A percentile compares a stretch with the other conserved stretches of the same genome.
These are phyloP conservation scores for Blastomyces emzantsi DNA, from an alignment of 2,329 filamentous ascomycete species.

Conservation along the genomic window DNA sequence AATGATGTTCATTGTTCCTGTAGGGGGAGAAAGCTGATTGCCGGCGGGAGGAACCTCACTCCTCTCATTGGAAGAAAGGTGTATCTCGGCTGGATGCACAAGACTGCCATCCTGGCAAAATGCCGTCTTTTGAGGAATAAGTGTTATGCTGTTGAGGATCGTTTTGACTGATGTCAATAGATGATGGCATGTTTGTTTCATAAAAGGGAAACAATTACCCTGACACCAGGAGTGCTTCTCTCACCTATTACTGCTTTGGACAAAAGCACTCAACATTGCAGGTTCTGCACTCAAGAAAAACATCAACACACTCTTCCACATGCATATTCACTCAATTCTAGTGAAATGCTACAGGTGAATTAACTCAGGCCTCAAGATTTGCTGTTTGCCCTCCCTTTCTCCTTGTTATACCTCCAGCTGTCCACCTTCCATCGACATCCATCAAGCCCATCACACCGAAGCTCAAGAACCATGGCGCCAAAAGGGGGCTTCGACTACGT, in stretches of 20 bases:
- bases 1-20: background rate
- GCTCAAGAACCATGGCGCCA: slow-evolving; percentile 11
- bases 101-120: background rate
- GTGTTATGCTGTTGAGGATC: background rate
- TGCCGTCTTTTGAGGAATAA: background rate
- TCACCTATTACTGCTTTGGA: background rate
- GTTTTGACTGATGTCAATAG: background rate
- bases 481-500: slow-evolving; percentile 22
- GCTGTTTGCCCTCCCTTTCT: background rate
- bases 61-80: background rate
- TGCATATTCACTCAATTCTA: background rate
- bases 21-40: background rate
- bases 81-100: background rate
- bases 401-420: background rate
- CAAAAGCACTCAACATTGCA: background rate
- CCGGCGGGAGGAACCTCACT: background rate
- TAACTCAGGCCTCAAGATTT: background rate
- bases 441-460: background rate
- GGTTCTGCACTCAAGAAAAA: background rate
- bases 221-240: background rate
- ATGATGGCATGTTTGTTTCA: background rate
- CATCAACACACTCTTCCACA: background rate
- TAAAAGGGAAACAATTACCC: background rate
- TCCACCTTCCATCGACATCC: background rate
- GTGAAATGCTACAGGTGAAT: background rate